Percentiles rank a stretch among this genome's conserved stretches.
Conservation (phyloP, 1,284 basidiomycete species). For the Boletus mariae region DNA sequence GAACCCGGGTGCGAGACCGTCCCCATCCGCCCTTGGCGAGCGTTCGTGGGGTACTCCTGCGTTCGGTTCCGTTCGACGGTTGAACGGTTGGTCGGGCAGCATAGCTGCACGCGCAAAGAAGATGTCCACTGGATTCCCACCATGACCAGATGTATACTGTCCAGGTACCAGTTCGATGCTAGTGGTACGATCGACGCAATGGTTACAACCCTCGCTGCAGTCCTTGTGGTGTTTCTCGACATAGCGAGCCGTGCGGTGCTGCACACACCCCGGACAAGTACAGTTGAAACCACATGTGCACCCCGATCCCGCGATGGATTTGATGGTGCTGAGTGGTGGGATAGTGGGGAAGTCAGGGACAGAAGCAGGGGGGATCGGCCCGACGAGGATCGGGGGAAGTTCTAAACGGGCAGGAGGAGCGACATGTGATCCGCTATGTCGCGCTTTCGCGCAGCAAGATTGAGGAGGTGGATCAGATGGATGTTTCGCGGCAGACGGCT, state of each 20-base stretch:
- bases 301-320: slow-evolving; percentile 55
- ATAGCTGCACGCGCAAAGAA: slow-evolving; percentile 64
- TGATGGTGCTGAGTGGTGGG: slow-evolving; percentile 55
- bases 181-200: slow-evolving; percentile 55
- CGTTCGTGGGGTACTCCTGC: slow-evolving; percentile 42
- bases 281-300: slow-evolving; percentile 70
- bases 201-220: slow-evolving; percentile 59
- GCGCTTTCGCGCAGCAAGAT: slow-evolving; percentile 16
- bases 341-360: slow-evolving; percentile 52
- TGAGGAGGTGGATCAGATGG: slow-evolving; percentile 4
- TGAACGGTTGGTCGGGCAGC: slow-evolving; percentile 50
- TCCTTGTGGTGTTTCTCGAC: slow-evolving; percentile 43
- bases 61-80: slow-evolving; percentile 44
- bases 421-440: background rate
- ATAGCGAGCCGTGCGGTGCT: slow-evolving; percentile 56
- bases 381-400: slow-evolving; percentile 28
- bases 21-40: slow-evolving; percentile 30
- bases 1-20: slow-evolving; percentile 43
- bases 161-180: slow-evolving; percentile 41
- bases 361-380: background rate
- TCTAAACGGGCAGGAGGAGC: slow-evolving; percentile 16
- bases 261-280: slow-evolving; percentile 68
- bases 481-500: slow-evolving; percentile 2
- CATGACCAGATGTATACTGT: slow-evolving; percentile 13
- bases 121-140: slow-evolving; percentile 46